Conservation (phyloP, 371 early-diverging fungal species). For the Saksenaea oblongispora region DNA sequence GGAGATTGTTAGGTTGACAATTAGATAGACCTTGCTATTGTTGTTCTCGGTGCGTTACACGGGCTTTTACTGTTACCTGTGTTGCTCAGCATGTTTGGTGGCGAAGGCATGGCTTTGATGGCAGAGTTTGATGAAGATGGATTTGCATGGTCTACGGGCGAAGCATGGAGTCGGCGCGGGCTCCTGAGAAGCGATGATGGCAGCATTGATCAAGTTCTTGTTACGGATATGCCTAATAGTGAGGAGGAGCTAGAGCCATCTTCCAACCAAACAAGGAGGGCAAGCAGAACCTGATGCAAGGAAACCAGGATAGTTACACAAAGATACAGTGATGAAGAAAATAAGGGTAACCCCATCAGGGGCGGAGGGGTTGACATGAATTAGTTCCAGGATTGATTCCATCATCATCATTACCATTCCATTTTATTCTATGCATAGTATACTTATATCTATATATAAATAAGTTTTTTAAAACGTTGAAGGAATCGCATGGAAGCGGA, state of each 20-base stretch:
- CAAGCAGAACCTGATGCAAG: not conserved
- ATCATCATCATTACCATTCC: too few relatives aligned
- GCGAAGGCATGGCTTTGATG: conserved; percentile 49
- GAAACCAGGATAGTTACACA: too few relatives aligned
- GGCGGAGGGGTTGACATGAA: not conserved
- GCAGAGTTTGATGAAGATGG: conserved; percentile 56
- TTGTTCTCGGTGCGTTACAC: conserved; percentile 68
- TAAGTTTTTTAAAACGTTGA: too few relatives aligned
- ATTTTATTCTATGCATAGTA: too few relatives aligned
- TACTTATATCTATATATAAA: too few relatives aligned
- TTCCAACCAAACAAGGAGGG: not conserved
- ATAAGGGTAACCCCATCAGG: not conserved
- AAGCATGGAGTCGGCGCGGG: conserved; percentile 22
- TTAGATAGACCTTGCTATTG: conserved; percentile 61
- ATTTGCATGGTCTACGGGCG: conserved; percentile 42
- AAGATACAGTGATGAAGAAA: too few relatives aligned
- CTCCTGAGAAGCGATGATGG: conserved; percentile 42
- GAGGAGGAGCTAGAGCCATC: conserved; percentile 10
- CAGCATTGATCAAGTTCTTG: conserved; percentile 43
- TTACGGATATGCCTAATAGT: conserved; percentile 34
- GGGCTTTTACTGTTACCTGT: conserved; percentile 74
- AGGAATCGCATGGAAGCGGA: too few relatives aligned
- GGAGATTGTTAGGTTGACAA: not conserved
- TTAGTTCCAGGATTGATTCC: too few relatives aligned
- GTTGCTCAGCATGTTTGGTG: conserved; percentile 59